phyloP scores from a whole-genome alignment of 345 rosid genomes.

The Hibiscus tridactylites region DNA sequence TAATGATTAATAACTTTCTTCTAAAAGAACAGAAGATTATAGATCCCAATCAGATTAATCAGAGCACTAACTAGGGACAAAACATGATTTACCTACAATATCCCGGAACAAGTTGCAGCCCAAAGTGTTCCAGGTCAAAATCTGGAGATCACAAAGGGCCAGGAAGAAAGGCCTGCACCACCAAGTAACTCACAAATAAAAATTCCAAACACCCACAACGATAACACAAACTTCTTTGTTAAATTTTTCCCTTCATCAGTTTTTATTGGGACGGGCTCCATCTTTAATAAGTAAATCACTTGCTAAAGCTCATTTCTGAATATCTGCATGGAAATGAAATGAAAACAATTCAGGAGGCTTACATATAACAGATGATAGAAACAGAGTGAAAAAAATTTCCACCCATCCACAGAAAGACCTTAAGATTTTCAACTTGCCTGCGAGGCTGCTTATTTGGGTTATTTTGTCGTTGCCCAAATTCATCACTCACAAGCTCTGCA shows the following conservation, averaged over 20 bases:
- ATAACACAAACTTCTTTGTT: neutral
- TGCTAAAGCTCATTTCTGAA: conserved; percentile 71
- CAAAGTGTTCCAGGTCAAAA: conserved; percentile 49
- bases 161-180: conserved; percentile 38
- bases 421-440: conserved; percentile 32
- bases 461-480: conserved; percentile 45
- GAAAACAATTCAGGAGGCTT: neutral
- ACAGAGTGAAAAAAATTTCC: neutral
- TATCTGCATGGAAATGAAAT: conserved; percentile 37
- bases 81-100: conserved; percentile 38
- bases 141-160: conserved; percentile 61
- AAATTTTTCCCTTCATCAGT: conserved; percentile 33
- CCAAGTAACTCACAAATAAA: conserved; percentile 24
- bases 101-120: conserved; percentile 40
- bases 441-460: conserved; percentile 40
- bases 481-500: conserved; percentile 48
- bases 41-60: neutral
- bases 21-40: too few species aligned
- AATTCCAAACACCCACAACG: conserved; percentile 13
- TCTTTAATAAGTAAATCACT: conserved; percentile 37
- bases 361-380: neutral
- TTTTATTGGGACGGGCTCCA: conserved; percentile 28
- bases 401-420: neutral
- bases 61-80: neutral
- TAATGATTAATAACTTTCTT: neutral